A percentile compares a stretch with the other conserved stretches of the same genome.
phyloP scores from a whole-genome alignment of 2,329 filamentous ascomycete genomes.

The Didymella glomerata region DNA sequence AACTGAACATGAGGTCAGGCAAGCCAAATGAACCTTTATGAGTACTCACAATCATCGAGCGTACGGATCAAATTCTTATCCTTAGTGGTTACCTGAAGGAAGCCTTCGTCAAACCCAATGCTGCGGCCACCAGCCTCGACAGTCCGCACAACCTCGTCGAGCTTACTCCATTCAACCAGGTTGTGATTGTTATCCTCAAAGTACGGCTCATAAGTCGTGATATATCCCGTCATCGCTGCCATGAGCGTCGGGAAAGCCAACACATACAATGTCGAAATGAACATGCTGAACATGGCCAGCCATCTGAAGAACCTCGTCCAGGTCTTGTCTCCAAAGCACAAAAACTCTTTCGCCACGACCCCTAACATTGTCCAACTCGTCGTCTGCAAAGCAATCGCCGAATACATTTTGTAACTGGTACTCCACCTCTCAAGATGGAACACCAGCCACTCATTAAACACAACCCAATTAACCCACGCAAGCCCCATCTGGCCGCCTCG shows the following conservation, averaged over 20 bases:
- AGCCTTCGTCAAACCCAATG: slow-evolving; percentile 28
- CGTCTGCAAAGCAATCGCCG: slow-evolving; percentile 40
- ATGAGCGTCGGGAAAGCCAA: slow-evolving; percentile 50
- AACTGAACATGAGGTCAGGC: neutral
- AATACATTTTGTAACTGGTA: slow-evolving; percentile 45
- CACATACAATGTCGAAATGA: slow-evolving; percentile 47
- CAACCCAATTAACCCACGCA: slow-evolving; percentile 46
- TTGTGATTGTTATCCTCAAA: slow-evolving; percentile 36
- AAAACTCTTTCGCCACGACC: slow-evolving; percentile 42
- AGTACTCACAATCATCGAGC: slow-evolving; percentile 28
- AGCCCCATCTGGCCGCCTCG: slow-evolving; percentile 48
- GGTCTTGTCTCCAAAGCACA: slow-evolving; percentile 31
- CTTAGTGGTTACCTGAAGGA: slow-evolving; percentile 21
- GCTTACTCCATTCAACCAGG: slow-evolving; percentile 37
- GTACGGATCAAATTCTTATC: slow-evolving; percentile 25
- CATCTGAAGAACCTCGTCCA: slow-evolving; percentile 46
- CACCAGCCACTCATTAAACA: slow-evolving; percentile 50
- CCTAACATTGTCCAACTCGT: slow-evolving; percentile 43
- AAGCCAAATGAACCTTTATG: neutral
- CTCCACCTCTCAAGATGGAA: slow-evolving; percentile 47
- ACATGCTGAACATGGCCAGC: slow-evolving; percentile 41
- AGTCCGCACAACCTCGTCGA: slow-evolving; percentile 25
- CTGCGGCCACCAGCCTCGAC: slow-evolving; percentile 28
- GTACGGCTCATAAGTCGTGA: slow-evolving; percentile 42
- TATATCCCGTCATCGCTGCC: slow-evolving; percentile 53